Evolutionary conservation across 2,329 filamentous ascomycete genomes (phyloP).

Genomic region (Aspergillus sp.): DNA sequence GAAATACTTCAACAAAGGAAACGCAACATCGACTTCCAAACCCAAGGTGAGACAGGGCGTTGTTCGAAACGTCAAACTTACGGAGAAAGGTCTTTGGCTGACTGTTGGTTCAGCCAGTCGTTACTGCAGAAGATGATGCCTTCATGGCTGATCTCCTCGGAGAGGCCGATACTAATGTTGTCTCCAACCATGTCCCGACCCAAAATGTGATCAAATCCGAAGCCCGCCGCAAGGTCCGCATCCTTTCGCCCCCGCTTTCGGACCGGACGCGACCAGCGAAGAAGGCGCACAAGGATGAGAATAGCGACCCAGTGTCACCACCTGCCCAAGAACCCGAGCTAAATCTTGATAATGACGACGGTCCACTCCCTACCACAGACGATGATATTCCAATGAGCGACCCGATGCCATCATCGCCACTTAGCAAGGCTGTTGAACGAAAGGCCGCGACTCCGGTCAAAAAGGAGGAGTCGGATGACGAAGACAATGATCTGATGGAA

Average conservation of each 20-base stretch:
- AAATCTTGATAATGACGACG: constrained; percentile 55
- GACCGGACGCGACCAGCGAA: constrained; percentile 56
- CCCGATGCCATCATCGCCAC: constrained; percentile 80
- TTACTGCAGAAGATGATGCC: constrained; percentile 82
- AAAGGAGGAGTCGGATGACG: constrained; percentile 67
- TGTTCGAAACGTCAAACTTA: neutral
- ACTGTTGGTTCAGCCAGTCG: constrained; percentile 57
- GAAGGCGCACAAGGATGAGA: constrained; percentile 43
- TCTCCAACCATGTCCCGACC: constrained; percentile 54
- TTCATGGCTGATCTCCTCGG: constrained; percentile 83
- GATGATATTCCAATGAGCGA: constrained; percentile 85
- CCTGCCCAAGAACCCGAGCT: constrained; percentile 38
- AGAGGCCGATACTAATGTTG: constrained; percentile 79
- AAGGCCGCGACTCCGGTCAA: constrained; percentile 60
- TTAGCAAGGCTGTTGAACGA: constrained; percentile 72
- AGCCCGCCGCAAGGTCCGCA: constrained; percentile 74
- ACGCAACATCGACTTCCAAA: constrained; percentile 63
- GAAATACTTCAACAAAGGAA: constrained; percentile 87
- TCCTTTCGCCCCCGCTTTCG: constrained; percentile 70
- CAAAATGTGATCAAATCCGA: constrained; percentile 70
- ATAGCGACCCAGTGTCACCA: constrained; percentile 48
- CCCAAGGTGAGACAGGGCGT: constrained; percentile 65
- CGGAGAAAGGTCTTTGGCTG: neutral
- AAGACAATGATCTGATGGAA: constrained; percentile 82
- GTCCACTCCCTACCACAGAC: constrained; percentile 56